phyloP scores from a whole-genome alignment of 2,329 filamentous ascomycete genomes.

The Apiospora arundinis region DNA sequence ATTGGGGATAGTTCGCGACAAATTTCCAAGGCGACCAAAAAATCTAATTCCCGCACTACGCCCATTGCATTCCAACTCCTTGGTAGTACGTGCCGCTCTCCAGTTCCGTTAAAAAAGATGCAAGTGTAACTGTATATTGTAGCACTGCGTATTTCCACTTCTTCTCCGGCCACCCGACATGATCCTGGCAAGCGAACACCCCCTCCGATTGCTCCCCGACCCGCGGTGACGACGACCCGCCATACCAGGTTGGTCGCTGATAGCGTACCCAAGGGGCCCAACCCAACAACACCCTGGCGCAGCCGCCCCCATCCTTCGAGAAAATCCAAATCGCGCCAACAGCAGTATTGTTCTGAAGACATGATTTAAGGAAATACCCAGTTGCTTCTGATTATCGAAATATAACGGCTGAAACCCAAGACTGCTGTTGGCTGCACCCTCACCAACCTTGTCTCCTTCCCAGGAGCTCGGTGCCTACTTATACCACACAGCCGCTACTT shows the following conservation, averaged over 20 bases:
- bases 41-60: conserved; percentile 4
- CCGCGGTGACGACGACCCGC: conserved; percentile 23
- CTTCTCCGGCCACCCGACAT: conserved; percentile 22
- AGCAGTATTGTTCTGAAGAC: neutral
- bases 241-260: neutral
- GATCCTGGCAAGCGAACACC: conserved; percentile 22
- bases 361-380: neutral
- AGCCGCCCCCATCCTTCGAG: conserved; percentile 1
- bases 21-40: neutral
- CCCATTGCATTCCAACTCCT: neutral
- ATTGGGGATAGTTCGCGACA: conserved; percentile 4
- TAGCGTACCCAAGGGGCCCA: neutral
- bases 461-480: neutral
- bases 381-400: neutral
- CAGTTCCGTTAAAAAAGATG: neutral
- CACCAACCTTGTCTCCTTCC: neutral
- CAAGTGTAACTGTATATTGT: neutral
- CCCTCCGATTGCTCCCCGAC: conserved; percentile 21
- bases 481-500: neutral
- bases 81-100: neutral
- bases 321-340: neutral
- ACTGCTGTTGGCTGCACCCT: conserved; percentile 7
- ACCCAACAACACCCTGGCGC: conserved; percentile 10
- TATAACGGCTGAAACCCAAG: conserved; percentile 6
- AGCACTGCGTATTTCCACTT: conserved; percentile 1